Evolutionary conservation across 1,284 basidiomycete genomes (phyloP), one percentile per base, ranked within the genome.

Genomic region (Caloboletus inedulis): DNA sequence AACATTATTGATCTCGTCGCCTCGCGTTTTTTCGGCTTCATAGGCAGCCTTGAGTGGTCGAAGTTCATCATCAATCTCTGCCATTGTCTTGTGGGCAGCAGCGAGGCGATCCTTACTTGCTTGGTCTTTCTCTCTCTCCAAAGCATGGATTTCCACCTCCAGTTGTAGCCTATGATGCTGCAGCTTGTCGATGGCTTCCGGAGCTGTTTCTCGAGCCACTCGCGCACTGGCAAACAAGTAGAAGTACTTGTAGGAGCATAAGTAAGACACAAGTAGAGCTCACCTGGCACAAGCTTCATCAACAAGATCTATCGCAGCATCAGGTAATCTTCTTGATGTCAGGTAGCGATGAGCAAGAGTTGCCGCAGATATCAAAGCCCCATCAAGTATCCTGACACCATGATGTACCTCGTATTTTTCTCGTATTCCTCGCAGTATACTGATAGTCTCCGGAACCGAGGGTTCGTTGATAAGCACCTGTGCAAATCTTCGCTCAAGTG

Each of bases 381-480:
- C 82, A 65, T 99, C 97, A 61, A 89, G 80, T 62, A 99, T 98
- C 52, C 90, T 80, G 33, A 96, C 91, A 61, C 91, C 92, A 62
- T 96, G 94, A 66, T 94, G 90, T 5, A 91, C 85, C 65, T 89
- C 86, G 65, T 80, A 84, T 64, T 89, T 89, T 65, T 90, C 89
- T 51, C 85, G 79, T 64, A 92, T 85, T 57, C 90, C 69, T 84
- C 96, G 89, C 44, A 99, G 78, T 60, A 97, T 99, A 61, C 84
- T 91, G 71, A 98, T 93, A 1, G 95, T 92, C 65, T 97, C 95
- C 7, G 89, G 73, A 1, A 98, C 95, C 6, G 78, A 78, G 0
- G 96, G 96, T 67, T 99, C 96, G 64, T 94, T 92, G 59, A 99
- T 87, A 39, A 96, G 72, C 47, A 98, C 95, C 69, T 96, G 93